Percentiles rank a stretch among this genome's conserved stretches.
Evolutionary conservation across 352 stramenopile species (phyloP).

Genomic region (Globisporangium uncinulatum): DNA sequence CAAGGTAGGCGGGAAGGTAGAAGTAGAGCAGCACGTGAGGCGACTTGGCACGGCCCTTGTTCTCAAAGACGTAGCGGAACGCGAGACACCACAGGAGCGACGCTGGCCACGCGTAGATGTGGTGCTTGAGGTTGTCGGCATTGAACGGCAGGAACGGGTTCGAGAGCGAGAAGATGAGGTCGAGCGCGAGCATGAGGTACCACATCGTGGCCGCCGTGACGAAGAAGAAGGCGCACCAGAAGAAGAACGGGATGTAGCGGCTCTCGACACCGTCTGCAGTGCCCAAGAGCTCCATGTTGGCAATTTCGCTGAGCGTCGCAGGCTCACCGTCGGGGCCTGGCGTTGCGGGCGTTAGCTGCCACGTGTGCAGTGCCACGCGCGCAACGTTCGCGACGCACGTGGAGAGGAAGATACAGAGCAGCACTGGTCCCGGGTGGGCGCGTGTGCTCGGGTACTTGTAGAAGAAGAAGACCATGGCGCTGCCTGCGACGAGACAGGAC

Average conservation of each 20-base stretch:
- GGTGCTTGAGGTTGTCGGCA: conserved; percentile 79
- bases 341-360: conserved; percentile 23
- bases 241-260: conserved; percentile 66
- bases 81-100: conserved; percentile 61
- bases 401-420: conserved; percentile 76
- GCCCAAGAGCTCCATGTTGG: conserved; percentile 45
- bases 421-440: conserved; percentile 61
- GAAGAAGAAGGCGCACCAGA: conserved; percentile 85
- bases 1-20: conserved; percentile 58
- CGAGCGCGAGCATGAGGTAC: conserved; percentile 81
- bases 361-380: conserved; percentile 57
- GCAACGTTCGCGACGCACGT: conserved; percentile 60
- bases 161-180: conserved; percentile 84
- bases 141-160: conserved; percentile 87
- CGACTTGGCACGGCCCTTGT: conserved; percentile 16
- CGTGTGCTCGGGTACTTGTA: conserved; percentile 52
- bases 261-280: conserved; percentile 20
- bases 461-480: conserved; percentile 69
- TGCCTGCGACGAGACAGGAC: conserved; percentile 42
- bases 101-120: conserved; percentile 72
- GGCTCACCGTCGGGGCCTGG: conserved; percentile 9
- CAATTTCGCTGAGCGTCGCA: conserved; percentile 54
- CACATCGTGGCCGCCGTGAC: conserved; percentile 69
- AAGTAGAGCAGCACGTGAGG: conserved; percentile 63
- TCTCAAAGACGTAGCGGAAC: conserved; percentile 58